These are phyloP conservation scores for Ophiocordyceps robertsii DNA, from an alignment of 2,329 filamentous ascomycete species.

Conservation along the genomic window DNA sequence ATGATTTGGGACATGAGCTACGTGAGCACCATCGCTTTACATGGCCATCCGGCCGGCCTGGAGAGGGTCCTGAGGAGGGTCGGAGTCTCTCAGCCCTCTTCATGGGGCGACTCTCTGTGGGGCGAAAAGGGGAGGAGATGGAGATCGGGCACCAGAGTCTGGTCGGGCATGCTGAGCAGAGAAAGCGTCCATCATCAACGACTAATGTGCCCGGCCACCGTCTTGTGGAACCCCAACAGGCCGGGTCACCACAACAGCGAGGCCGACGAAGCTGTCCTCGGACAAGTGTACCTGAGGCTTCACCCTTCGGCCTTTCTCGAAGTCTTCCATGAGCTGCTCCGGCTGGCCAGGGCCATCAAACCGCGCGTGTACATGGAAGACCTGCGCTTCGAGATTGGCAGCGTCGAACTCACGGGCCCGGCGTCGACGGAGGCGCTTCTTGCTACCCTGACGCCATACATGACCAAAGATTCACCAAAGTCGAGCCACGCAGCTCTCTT, in stretches of 20 bases:
- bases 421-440: constrained; percentile 68
- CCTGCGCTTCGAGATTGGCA: constrained; percentile 52
- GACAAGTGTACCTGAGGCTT: constrained; percentile 54
- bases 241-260: constrained; percentile 9
- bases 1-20: constrained; percentile 93
- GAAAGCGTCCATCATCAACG: constrained; percentile 37
- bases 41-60: constrained; percentile 52
- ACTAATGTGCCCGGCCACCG: constrained; percentile 57
- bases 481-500: constrained; percentile 34
- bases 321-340: constrained; percentile 49
- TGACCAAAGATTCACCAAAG: constrained; percentile 14
- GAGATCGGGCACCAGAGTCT: constrained; percentile 40
- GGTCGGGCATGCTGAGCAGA: constrained; percentile 36
- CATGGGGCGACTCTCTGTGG: constrained; percentile 38
- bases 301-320: constrained; percentile 73
- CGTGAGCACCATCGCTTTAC: constrained; percentile 71
- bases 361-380: constrained; percentile 54
- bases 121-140: constrained; percentile 54
- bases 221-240: constrained; percentile 57
- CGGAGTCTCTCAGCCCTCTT: constrained; percentile 43
- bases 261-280: constrained; percentile 9
- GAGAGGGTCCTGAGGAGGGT: constrained; percentile 52
- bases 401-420: constrained; percentile 47
- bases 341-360: constrained; percentile 43
- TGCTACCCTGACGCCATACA: constrained; percentile 47